Percentiles rank a stretch among this genome's conserved stretches.
Evolutionary conservation across 2,329 filamentous ascomycete genomes (phyloP).

Genomic region (Pseudogymnoascus sp.): DNA sequence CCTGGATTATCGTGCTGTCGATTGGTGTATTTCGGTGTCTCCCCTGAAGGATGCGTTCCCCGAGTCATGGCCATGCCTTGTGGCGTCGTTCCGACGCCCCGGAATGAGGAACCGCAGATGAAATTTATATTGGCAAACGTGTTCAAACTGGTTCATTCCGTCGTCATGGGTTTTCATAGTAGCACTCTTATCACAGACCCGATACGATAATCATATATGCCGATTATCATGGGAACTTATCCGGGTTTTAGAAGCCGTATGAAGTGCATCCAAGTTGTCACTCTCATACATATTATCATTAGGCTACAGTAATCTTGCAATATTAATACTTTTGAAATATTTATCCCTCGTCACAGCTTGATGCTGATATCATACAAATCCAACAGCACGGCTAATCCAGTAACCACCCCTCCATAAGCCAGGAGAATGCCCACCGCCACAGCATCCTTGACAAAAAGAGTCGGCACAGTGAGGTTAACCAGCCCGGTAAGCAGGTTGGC

Average conservation of each 20-base stretch:
- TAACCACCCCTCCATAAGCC: constrained; percentile 62
- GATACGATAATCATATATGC: background rate
- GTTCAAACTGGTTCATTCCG: background rate
- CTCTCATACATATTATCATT: background rate
- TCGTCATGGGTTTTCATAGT: background rate
- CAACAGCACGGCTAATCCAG: constrained; percentile 58
- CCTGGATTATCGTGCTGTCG: background rate
- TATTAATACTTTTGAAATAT: background rate
- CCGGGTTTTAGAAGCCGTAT: background rate
- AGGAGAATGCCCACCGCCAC: constrained; percentile 68
- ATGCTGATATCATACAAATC: constrained; percentile 62
- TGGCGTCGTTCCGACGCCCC: background rate
- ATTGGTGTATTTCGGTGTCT: background rate
- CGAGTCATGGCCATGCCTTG: constrained; percentile 1
- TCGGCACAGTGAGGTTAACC: constrained; percentile 81
- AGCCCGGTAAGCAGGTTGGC: constrained; percentile 85
- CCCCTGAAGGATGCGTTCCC: background rate
- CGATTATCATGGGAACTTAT: background rate
- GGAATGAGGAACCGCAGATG: background rate
- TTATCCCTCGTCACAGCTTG: constrained; percentile 48
- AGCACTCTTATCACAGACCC: background rate
- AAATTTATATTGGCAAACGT: background rate
- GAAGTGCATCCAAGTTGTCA: background rate
- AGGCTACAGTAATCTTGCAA: background rate
- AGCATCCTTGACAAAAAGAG: constrained; percentile 60